Percentiles rank a stretch among this genome's conserved stretches.
phyloP scores from a whole-genome alignment of 345 rosid species.

The Melastoma malabathricum region DNA sequence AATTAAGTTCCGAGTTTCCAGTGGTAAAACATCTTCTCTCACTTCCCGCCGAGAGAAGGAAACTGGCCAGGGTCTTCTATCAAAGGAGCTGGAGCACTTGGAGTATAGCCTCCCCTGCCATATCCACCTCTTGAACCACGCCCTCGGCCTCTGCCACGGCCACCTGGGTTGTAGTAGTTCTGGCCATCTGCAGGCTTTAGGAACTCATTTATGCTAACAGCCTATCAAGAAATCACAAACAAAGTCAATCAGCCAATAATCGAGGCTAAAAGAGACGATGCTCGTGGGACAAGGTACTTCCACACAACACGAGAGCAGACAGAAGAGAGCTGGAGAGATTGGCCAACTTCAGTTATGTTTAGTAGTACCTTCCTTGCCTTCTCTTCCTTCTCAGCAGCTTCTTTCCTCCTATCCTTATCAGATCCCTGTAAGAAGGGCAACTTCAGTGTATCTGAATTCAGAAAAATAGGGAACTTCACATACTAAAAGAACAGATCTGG shows the following conservation, averaged over 20 bases:
- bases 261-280: not conserved
- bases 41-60: constrained; percentile 88
- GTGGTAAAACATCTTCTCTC: constrained; percentile 13
- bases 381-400: constrained; percentile 85
- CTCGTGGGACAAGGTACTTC: too few relatives aligned
- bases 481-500: not conserved
- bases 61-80: constrained; percentile 78
- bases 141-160: constrained; percentile 73
- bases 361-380: constrained; percentile 60
- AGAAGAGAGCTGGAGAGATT: too few relatives aligned
- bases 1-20: not conserved
- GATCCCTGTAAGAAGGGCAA: constrained; percentile 43
- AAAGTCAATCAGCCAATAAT: not conserved
- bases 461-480: not conserved
- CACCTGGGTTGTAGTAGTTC: constrained; percentile 30
- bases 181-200: constrained; percentile 92
- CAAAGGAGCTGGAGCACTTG: constrained; percentile 44
- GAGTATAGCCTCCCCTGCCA: constrained; percentile 13
- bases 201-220: constrained; percentile 86
- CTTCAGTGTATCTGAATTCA: not conserved
- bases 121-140: constrained; percentile 41
- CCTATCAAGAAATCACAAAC: constrained; percentile 18
- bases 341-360: too few relatives aligned
- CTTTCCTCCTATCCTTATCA: constrained; percentile 91
- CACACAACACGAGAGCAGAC: too few relatives aligned